Conservation (phyloP, 1,284 basidiomycete genomes). For the Coniferiporia sulphurascens region DNA sequence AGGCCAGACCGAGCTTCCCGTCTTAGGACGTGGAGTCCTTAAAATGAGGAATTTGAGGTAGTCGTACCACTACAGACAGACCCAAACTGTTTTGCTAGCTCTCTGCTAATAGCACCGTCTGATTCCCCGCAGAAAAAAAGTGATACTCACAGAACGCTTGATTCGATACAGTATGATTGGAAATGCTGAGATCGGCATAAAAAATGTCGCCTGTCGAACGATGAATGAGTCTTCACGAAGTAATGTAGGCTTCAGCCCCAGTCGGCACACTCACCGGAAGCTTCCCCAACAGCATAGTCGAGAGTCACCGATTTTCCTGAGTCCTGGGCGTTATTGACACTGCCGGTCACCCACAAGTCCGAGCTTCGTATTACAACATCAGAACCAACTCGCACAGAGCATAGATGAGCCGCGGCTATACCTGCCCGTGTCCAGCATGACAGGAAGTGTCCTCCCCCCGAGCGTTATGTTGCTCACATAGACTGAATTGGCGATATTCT, state of each 20-base stretch:
- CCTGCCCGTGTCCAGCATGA: slow-evolving; percentile 46
- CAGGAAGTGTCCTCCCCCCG: slow-evolving; percentile 42
- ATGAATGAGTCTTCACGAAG: background rate
- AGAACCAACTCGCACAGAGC: background rate
- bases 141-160: slow-evolving; percentile 63
- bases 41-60: too few relatives aligned
- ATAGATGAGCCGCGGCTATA: slow-evolving; percentile 15
- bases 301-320: slow-evolving; percentile 53
- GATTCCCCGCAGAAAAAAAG: too few relatives aligned
- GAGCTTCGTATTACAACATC: slow-evolving; percentile 35
- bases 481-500: slow-evolving; percentile 57
- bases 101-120: too few relatives aligned
- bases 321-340: slow-evolving; percentile 46
- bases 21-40: too few relatives aligned
- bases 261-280: slow-evolving; percentile 39
- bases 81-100: too few relatives aligned
- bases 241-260: too few relatives aligned
- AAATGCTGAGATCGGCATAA: slow-evolving; percentile 52
- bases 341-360: slow-evolving; percentile 57
- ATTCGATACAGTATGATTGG: slow-evolving; percentile 49
- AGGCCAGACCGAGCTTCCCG: too few relatives aligned
- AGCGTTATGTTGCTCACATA: slow-evolving; percentile 57
- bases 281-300: slow-evolving; percentile 64
- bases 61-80: too few relatives aligned
- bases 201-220: slow-evolving; percentile 53